These are phyloP conservation scores for Delonix regia DNA, from an alignment of 306 rosid species.

Conservation along the genomic window DNA sequence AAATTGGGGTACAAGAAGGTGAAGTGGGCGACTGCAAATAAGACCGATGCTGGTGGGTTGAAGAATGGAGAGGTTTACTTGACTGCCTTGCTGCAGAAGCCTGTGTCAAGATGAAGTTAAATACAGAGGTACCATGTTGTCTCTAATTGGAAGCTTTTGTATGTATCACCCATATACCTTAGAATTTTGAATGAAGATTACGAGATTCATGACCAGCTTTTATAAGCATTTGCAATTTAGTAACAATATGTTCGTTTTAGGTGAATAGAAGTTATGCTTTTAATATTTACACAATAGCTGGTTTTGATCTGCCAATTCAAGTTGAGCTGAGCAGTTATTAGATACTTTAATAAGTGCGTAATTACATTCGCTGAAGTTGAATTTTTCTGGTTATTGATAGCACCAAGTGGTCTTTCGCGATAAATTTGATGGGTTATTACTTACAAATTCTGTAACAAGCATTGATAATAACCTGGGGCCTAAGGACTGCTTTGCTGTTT, in stretches of 20 bases:
- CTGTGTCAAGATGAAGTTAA: slow-evolving; percentile 63
- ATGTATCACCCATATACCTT: neutral
- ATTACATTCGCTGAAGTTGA: slow-evolving; percentile 22
- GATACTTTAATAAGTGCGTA: neutral
- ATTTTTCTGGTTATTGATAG: neutral
- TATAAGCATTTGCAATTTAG: neutral
- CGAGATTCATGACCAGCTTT: neutral
- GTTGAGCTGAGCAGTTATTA: neutral
- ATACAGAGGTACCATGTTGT: slow-evolving; percentile 32
- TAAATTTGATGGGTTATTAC: slow-evolving; percentile 24
- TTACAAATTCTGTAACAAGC: neutral
- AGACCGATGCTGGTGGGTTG: slow-evolving; percentile 63
- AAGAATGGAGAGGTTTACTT: slow-evolving; percentile 83
- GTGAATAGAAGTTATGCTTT: neutral
- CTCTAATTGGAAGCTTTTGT: neutral
- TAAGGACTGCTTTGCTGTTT: neutral
- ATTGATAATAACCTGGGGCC: neutral
- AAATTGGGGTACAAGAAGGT: slow-evolving; percentile 91
- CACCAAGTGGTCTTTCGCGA: neutral
- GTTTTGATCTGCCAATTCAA: slow-evolving; percentile 8
- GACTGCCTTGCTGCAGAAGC: slow-evolving; percentile 91
- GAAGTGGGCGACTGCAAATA: slow-evolving; percentile 84
- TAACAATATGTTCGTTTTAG: neutral
- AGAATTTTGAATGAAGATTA: slow-evolving; percentile 1
- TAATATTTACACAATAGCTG: neutral